A percentile compares a stretch with the other conserved stretches of the same genome.
phyloP scores from a whole-genome alignment of 805 yeast genomes.

The Lipomyces mesembrius region DNA sequence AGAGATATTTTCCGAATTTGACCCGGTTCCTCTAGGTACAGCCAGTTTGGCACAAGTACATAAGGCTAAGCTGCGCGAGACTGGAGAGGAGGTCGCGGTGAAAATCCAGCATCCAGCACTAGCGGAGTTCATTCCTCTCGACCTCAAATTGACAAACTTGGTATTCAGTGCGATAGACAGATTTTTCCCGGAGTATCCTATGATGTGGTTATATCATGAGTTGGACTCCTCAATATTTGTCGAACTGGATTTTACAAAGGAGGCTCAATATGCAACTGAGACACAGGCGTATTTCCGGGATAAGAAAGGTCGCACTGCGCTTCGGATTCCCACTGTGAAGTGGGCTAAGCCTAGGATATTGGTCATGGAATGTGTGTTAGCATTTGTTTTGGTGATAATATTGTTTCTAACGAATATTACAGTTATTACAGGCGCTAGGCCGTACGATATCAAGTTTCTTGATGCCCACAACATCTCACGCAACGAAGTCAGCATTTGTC shows the following conservation, averaged over 20 bases:
- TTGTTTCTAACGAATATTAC: slow-evolving; percentile 48
- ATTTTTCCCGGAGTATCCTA: slow-evolving; percentile 90
- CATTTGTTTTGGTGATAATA: neutral
- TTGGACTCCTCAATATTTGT: slow-evolving; percentile 81
- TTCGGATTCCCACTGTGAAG: slow-evolving; percentile 74
- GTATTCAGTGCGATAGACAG: slow-evolving; percentile 75
- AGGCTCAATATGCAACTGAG: slow-evolving; percentile 77
- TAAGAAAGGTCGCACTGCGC: slow-evolving; percentile 63
- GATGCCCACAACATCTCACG: slow-evolving; percentile 68
- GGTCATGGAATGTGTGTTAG: slow-evolving; percentile 58
- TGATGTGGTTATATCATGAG: slow-evolving; percentile 96
- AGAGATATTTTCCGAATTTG: slow-evolving; percentile 70
- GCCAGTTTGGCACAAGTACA: slow-evolving; percentile 98
- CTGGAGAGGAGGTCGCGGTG: slow-evolving; percentile 82
- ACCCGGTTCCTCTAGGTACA: slow-evolving; percentile 82
- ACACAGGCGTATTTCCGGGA: slow-evolving; percentile 71
- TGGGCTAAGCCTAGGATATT: slow-evolving; percentile 72
- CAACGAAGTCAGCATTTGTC: slow-evolving; percentile 78
- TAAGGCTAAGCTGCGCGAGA: slow-evolving; percentile 61
- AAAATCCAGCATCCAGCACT: slow-evolving; percentile 92
- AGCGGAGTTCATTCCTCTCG: slow-evolving; percentile 86
- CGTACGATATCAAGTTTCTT: slow-evolving; percentile 74
- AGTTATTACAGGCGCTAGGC: slow-evolving; percentile 75
- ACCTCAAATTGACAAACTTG: slow-evolving; percentile 72
- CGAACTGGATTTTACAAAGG: slow-evolving; percentile 87